Base-by-base conservation (phyloP, 192 early-diverging fungal genomes). In the Linnemannia elongata region DNA sequence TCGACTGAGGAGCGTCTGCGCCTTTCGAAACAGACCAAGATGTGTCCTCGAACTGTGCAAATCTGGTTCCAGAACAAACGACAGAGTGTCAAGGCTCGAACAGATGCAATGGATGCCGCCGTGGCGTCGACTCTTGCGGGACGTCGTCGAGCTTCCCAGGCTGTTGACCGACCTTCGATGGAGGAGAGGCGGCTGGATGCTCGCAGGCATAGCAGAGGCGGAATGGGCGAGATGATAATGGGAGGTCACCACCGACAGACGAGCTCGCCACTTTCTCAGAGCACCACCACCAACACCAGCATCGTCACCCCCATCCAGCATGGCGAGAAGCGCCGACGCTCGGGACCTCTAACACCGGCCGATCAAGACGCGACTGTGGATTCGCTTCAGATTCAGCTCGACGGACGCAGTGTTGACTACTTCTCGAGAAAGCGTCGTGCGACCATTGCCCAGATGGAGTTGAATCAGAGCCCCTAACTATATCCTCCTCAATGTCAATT, bases 61-160 rank as follows among this genome's bases (percentile, higher is more conserved):
- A 96, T 99, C 72, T 99, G 98, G 98, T 99, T 99, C 88, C 98
- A 99, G 88, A 99, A 99, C 91, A 95, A 94, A 82, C 93, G 98
- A 44, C 97, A 98, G 83, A 93, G 93, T 70, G 93, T 93, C 57
- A 91, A 92, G 39, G 92, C 93, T 83, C 88, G 93, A 72, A 89
- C 81, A 6, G 87, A 88, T 13, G 87, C 81, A 12, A 80, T 88
- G 82, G 87, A 88, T 63, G 82, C 72, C 22, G 82, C 82, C 3
- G 70, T 82, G 42, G 81, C 74, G 8, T 66, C 60, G 60, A 76
- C 76, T 68, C 54, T 47, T 15, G 66, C 73, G 18, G 75, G 71
- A 20, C 49, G 83, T 1, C 77, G 77, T 66, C 77, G 83, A 15
- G 72, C 74, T 18, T 80, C 75, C 5, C 76, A 72, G 45, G 72